phyloP scores from a whole-genome alignment of 2,329 filamentous ascomycete species.

The Paramyrothecium sp. region DNA sequence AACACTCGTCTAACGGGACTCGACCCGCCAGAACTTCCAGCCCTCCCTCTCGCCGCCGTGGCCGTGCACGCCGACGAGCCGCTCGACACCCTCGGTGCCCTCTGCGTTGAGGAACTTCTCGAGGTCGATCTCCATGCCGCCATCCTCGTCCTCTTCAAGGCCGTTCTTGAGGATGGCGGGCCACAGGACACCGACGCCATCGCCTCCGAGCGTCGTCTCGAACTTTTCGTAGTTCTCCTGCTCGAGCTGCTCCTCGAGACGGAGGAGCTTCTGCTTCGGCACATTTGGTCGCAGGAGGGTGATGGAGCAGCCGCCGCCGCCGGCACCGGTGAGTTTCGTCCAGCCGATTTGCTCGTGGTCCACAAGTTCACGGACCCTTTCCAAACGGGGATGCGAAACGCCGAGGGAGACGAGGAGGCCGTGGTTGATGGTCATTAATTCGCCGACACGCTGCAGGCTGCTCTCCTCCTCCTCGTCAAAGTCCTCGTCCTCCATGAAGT shows the following conservation, averaged over 20 bases:
- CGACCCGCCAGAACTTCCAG: slow-evolving; percentile 83
- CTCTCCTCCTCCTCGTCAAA: slow-evolving; percentile 66
- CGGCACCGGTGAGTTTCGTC: slow-evolving; percentile 96
- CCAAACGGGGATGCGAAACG: slow-evolving; percentile 90
- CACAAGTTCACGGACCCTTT: slow-evolving; percentile 86
- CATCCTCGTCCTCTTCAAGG: slow-evolving; percentile 71
- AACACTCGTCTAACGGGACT: slow-evolving; percentile 32
- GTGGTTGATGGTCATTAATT: slow-evolving; percentile 92
- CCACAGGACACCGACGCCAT: slow-evolving; percentile 92
- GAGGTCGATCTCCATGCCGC: slow-evolving; percentile 89
- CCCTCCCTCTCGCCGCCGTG: slow-evolving; percentile 68
- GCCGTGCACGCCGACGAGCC: slow-evolving; percentile 76
- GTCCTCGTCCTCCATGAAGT: slow-evolving; percentile 55
- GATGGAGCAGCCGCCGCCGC: slow-evolving; percentile 93
- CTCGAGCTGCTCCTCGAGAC: slow-evolving; percentile 64
- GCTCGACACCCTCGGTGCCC: slow-evolving; percentile 82
- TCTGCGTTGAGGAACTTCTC: slow-evolving; percentile 80
- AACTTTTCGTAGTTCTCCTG: slow-evolving; percentile 80
- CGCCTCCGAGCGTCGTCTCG: slow-evolving; percentile 84
- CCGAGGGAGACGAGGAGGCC: slow-evolving; percentile 87
- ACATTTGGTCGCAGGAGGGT: slow-evolving; percentile 75
- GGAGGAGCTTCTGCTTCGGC: slow-evolving; percentile 52
- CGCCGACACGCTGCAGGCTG: slow-evolving; percentile 72
- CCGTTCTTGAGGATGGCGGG: slow-evolving; percentile 88
- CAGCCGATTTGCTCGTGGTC: slow-evolving; percentile 89